Evolutionary conservation across 139 green algal genomes (phyloP).

Genomic region (Closterium sp.): DNA sequence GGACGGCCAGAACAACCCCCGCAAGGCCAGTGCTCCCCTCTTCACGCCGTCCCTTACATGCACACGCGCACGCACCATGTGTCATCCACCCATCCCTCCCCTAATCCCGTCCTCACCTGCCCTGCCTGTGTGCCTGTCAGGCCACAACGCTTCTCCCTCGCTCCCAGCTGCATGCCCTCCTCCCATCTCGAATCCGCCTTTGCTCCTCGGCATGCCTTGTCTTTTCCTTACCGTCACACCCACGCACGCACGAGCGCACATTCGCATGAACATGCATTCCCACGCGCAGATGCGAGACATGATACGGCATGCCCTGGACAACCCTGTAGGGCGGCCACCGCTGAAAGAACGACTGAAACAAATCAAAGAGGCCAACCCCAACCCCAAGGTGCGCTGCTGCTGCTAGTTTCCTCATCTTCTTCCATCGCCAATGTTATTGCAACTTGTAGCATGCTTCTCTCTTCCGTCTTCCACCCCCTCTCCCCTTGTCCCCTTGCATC

Average conservation of each 20-base stretch:
- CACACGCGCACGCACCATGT: neutral
- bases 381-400: conserved; percentile 35
- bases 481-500: no score
- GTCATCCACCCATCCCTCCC: no score
- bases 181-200: neutral
- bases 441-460: neutral
- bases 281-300: conserved; percentile 38
- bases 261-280: neutral
- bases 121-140: neutral
- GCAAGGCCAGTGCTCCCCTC: neutral
- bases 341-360: conserved; percentile 16
- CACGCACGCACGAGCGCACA: neutral
- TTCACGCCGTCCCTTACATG: neutral
- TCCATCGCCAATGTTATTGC: neutral
- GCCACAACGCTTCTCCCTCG: neutral
- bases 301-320: conserved; percentile 39
- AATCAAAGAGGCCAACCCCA: conserved; percentile 22
- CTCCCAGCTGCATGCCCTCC: neutral
- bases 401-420: neutral
- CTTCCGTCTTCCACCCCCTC: no score
- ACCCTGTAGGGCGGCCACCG: conserved; percentile 36
- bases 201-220: neutral
- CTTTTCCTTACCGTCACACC: neutral
- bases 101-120: neutral
- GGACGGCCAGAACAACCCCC: conserved; percentile 16